Evolutionary conservation across 2,329 filamentous ascomycete species (phyloP), one percentile per base, ranked within the genome.

Genomic region (Shiraia bambusicola): DNA sequence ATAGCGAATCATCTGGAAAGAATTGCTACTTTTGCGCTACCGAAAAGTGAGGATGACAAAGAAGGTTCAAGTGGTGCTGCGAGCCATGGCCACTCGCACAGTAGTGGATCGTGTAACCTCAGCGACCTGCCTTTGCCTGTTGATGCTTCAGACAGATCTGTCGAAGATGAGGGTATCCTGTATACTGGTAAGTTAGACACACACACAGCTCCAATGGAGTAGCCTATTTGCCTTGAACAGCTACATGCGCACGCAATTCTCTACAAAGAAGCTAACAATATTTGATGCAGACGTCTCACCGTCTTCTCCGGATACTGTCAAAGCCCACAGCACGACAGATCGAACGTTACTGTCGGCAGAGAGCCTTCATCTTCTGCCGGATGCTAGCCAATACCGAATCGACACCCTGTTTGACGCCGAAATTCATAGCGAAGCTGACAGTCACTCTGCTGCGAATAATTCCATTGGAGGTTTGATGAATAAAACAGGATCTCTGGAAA

Each of bases 1-100:
- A 58, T 69, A 26, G 66, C 66, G 1, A 63, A 69, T 27, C 65
- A 69, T 48, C 44, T 69, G 3, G 65, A 69, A 43, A 56, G 62
- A 6, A 45, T 69, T 8, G 64, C 65, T 28, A 47, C 59, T 0
- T 69, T 69, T 37, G 59, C 66, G 11, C 36, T 69, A 7, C 65
- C 66, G 2, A 59, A 49, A 16, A 42, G 34, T 1, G 59, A 63
- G 40, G 61, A 64, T 27, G 59, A 64, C 14, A 45, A 46, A 11
- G 60, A 63, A 29, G 61, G 53, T n/a, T 59, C 51, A 17, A 67
- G 65, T 29, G 58, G 61, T 34, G 42, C 46, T 13, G 64, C 64
- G 37, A 66, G 61, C 24, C 51, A 53, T 22, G 65, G 60, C 14
- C 37, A 49, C 35, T 55, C 50, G 17, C 38, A 44, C 6, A 57